Conservation (phyloP, 2,329 filamentous ascomycete genomes). For the Exophiala calicioides region DNA sequence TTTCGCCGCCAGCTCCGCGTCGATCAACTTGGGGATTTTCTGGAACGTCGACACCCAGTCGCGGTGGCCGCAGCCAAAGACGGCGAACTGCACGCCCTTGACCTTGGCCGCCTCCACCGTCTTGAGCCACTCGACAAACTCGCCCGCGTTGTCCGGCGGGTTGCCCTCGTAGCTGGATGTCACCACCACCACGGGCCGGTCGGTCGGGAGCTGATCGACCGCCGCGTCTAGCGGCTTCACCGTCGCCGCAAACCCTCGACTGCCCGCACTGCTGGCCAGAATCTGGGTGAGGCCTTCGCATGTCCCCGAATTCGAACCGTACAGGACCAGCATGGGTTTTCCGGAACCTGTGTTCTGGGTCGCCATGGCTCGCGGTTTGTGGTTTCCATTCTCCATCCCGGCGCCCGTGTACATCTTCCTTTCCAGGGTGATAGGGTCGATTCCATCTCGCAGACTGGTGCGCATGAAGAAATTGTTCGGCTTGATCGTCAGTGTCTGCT, state of each 20-base stretch:
- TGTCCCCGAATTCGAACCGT: slow-evolving; percentile 73
- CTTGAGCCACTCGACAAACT: slow-evolving; percentile 69
- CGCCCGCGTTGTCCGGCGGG: slow-evolving; percentile 69
- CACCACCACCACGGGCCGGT: slow-evolving; percentile 65
- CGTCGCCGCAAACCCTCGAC: slow-evolving; percentile 61
- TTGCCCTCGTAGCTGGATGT: slow-evolving; percentile 74
- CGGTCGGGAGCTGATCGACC: slow-evolving; percentile 60
- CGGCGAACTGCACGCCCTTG: slow-evolving; percentile 62
- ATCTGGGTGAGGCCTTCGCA: slow-evolving; percentile 69
- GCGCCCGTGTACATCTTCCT: slow-evolving; percentile 35
- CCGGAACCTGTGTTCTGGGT: slow-evolving; percentile 21
- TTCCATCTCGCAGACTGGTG: slow-evolving; percentile 55
- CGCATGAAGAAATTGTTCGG: slow-evolving; percentile 63
- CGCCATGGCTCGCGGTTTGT: slow-evolving; percentile 7
- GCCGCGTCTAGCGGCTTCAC: slow-evolving; percentile 63
- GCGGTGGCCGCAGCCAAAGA: slow-evolving; percentile 68
- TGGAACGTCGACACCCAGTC: slow-evolving; percentile 64
- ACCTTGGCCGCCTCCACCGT: slow-evolving; percentile 53
- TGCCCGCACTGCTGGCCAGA: slow-evolving; percentile 59
- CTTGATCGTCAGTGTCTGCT: slow-evolving; percentile 44
- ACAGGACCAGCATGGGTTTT: slow-evolving; percentile 65
- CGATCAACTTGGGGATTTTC: slow-evolving; percentile 63
- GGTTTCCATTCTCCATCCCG: slow-evolving; percentile 13
- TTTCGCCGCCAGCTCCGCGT: slow-evolving; percentile 54
- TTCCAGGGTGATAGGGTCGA: slow-evolving; percentile 48